Conservation (phyloP, 2,329 filamentous ascomycete genomes). For the Fusarium annulatum region DNA sequence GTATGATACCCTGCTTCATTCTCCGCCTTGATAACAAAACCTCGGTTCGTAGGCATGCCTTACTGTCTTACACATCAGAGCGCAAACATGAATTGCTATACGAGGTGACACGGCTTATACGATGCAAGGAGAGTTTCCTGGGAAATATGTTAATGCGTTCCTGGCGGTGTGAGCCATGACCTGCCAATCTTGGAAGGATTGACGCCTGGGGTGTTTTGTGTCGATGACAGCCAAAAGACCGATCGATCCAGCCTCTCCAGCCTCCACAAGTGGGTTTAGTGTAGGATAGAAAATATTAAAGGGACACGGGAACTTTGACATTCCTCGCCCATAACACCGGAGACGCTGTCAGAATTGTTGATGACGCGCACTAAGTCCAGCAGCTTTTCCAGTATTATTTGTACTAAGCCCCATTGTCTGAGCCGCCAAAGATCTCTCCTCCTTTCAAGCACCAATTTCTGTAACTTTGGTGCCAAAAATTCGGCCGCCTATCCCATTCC, state of each 20-base stretch:
- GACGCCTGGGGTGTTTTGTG: not conserved
- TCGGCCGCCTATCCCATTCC: not conserved
- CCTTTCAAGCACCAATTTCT: not conserved
- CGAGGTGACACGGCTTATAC: not conserved
- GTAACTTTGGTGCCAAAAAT: not conserved
- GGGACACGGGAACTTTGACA: not conserved
- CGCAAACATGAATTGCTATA: accelerated
- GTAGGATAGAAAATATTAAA: not conserved
- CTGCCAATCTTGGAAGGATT: not conserved
- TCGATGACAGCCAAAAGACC: conserved; percentile 15
- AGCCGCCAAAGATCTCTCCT: not conserved
- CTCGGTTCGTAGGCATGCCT: not conserved
- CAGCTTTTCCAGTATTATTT: too few relatives aligned
- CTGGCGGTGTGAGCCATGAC: not conserved
- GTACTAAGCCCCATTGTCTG: accelerated
- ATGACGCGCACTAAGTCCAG: not conserved
- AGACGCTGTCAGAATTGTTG: not conserved
- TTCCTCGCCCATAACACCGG: not conserved
- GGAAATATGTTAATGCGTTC: not conserved
- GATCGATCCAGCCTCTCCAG: not conserved
- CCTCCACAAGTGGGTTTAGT: not conserved
- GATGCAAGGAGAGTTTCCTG: not conserved
- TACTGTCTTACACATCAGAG: not conserved
- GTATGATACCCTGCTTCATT: not conserved
- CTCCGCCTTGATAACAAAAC: not conserved